These are phyloP conservation scores for Phytopythium montanum DNA, from an alignment of 352 stramenopile genomes.

Conservation along the genomic window DNA sequence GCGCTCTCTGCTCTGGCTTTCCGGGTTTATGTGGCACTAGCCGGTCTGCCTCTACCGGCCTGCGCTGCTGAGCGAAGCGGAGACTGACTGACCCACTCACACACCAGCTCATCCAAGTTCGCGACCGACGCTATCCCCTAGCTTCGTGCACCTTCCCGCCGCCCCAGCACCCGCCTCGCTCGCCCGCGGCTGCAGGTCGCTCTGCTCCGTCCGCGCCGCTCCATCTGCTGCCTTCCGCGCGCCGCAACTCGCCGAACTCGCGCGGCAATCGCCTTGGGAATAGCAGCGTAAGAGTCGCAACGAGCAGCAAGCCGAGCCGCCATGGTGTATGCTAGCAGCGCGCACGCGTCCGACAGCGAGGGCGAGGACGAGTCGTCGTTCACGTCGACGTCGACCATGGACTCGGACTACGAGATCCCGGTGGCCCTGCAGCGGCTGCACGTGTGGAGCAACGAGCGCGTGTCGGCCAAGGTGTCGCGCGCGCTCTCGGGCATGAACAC, in stretches of 20 bases:
- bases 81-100: not conserved
- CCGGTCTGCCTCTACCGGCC: constrained; percentile 1
- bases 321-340: constrained; percentile 15
- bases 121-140: not conserved
- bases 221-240: not conserved
- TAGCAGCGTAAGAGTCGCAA: not conserved
- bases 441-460: constrained; percentile 59
- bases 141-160: not conserved
- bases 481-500: constrained; percentile 58
- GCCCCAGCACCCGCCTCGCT: not conserved
- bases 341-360: constrained; percentile 17
- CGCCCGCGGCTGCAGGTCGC: not conserved
- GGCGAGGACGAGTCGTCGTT: constrained; percentile 64
- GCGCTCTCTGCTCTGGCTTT: constrained; percentile 3
- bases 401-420: constrained; percentile 83
- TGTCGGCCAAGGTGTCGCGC: constrained; percentile 61
- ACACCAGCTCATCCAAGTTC: not conserved
- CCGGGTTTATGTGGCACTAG: constrained; percentile 9
- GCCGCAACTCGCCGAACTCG: not conserved
- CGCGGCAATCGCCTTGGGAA: not conserved
- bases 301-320: not conserved
- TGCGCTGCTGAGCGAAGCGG: not conserved
- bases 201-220: not conserved
- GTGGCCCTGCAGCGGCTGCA: constrained; percentile 60
- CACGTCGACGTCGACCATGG: constrained; percentile 79